Evolutionary conservation across 805 yeast species (phyloP), one percentile per base, ranked within the genome.

Genomic region (Lipomyces chichibuensis): DNA sequence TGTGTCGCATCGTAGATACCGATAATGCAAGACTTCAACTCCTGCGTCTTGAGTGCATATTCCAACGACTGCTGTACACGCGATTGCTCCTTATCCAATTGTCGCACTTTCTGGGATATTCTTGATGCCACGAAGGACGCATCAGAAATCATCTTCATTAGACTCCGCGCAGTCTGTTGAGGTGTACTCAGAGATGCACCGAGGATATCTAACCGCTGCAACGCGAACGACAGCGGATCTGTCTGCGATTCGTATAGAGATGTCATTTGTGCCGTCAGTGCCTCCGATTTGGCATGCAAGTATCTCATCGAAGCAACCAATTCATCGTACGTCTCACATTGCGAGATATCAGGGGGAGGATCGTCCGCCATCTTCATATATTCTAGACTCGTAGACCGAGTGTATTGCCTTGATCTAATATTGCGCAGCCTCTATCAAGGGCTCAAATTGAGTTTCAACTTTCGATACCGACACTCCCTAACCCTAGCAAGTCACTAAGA

Each of bases 1-100:
- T 86, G 88, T 62, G 94, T 83, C 4, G 97, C 90, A 59, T 85
- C 84, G 73, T 86, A 80, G 5, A 91, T 88, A 63, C 87, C 87
- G 54, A 84, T 81, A 11, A 94, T 83, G 71, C 87, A 86, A 39
- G 83, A 82, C 74, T 89, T 89, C 67, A 94, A 79, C n/a, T 82
- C 77, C 67, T 88, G 87, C 0, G 90, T 88, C 66, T 87, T 80
- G 51, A 83, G 81, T 2, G 91, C 94, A 74, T 88, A 91, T 17
- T 81, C 79, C 25, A 86, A 81, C 0, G 96, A 86, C 55, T 82
- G 79, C 60, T 82, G 78, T 17, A 93, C 90, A 51, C 89, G 84
- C 4, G 82, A 79, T 68, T 88, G 85, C 74, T 93, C 97, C 53
- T 80, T 80, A 75, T 92, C 97, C 53, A 91, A 80, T 1, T 87